A percentile compares a stretch with the other conserved stretches of the same genome.
Conservation (phyloP, 2,329 filamentous ascomycete species). For the Colletotrichum gigasporum region DNA sequence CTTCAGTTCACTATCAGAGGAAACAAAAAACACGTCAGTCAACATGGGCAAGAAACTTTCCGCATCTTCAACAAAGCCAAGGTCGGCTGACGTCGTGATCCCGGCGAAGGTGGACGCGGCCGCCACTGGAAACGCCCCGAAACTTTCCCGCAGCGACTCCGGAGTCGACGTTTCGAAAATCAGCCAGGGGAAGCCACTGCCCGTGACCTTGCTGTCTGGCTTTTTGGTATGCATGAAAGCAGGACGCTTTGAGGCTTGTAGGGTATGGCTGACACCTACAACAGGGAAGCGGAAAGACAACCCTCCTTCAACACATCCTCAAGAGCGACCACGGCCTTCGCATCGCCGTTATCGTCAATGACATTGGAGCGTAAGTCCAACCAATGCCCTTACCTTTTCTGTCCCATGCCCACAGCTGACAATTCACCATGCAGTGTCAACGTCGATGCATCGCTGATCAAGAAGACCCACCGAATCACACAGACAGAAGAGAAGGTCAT, state of each 20-base stretch:
- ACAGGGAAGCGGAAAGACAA: conserved; percentile 76
- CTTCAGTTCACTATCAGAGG: no score
- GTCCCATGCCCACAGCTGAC: no score
- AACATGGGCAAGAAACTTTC: conserved; percentile 23
- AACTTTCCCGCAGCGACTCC: conserved; percentile 18
- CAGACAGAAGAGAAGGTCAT: conserved; percentile 72
- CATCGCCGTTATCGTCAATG: conserved; percentile 79
- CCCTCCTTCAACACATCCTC: conserved; percentile 74
- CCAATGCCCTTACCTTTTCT: accelerated
- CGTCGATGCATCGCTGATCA: conserved; percentile 71
- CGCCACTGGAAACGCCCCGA: neutral
- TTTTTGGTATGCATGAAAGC: conserved; percentile 55
- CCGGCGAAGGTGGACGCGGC: neutral
- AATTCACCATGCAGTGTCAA: conserved; percentile 58
- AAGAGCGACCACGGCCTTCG: conserved; percentile 72
- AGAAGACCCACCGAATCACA: conserved; percentile 62
- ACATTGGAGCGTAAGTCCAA: conserved; percentile 66
- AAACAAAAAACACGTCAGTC: neutral
- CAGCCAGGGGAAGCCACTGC: conserved; percentile 47
- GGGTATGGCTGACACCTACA: neutral
- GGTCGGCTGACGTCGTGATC: neutral
- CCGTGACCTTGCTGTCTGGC: conserved; percentile 69
- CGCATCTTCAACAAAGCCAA: conserved; percentile 10
- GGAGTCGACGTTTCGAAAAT: conserved; percentile 16
- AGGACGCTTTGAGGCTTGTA: no score